Conservation (phyloP, 2,329 filamentous ascomycete species). For the Helotiales sp. region DNA sequence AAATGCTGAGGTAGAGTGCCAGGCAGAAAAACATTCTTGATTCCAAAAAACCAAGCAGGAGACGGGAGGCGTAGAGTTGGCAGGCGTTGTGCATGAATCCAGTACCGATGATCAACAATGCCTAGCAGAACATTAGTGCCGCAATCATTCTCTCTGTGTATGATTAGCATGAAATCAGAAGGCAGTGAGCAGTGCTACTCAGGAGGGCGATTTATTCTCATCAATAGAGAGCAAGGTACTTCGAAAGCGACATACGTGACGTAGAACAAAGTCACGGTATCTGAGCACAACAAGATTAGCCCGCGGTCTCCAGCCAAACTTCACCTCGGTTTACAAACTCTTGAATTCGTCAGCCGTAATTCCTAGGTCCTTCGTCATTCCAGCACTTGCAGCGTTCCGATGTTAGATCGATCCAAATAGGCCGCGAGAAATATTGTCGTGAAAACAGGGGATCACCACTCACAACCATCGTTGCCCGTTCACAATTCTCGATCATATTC, state of each 20-base stretch:
- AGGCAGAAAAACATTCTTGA: background rate
- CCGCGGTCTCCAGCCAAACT: background rate
- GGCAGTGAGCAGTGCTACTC: background rate
- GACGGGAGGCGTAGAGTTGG: background rate
- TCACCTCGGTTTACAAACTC: background rate
- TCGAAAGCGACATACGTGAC: conserved; percentile 1
- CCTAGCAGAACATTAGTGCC: background rate
- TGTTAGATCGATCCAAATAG: conserved; percentile 1
- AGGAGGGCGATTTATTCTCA: background rate
- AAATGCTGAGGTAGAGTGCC: background rate
- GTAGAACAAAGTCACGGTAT: background rate
- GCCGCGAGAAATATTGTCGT: background rate
- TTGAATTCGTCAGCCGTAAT: background rate
- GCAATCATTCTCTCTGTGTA: background rate
- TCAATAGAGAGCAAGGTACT: background rate
- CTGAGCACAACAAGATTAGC: background rate
- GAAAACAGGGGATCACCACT: background rate
- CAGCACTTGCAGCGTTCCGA: background rate
- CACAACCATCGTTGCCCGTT: background rate
- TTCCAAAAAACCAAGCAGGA: background rate
- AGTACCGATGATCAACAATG: background rate
- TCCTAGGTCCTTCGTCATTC: background rate
- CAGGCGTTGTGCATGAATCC: background rate
- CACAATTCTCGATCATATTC: background rate
- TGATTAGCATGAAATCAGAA: background rate